Conservation (phyloP, 176 grass and related monocot genomes). For the Alloteropsis semialata region DNA sequence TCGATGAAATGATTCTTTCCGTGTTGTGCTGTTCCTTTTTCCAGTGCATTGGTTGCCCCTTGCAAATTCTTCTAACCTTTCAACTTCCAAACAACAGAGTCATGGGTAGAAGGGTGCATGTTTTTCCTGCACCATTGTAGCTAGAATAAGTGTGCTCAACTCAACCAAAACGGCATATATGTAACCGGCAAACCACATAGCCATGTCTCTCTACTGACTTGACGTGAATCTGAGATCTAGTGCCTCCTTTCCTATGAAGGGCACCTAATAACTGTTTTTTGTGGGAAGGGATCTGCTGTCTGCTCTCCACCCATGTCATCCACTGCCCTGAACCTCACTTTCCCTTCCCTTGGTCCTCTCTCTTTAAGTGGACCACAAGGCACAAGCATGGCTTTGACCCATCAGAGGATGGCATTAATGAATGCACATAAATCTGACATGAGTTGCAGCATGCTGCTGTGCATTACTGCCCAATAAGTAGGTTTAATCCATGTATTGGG, state of each 20-base stretch:
- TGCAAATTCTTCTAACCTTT: neutral
- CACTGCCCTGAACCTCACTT: neutral
- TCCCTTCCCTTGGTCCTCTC: neutral
- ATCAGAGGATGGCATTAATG: neutral
- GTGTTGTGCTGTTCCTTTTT: neutral
- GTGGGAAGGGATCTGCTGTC: neutral
- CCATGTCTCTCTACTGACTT: neutral
- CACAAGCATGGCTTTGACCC: neutral
- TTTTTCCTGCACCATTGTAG: neutral
- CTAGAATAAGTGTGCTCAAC: neutral
- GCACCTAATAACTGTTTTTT: neutral
- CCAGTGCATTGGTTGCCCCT: neutral
- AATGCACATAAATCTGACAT: neutral
- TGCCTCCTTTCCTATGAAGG: neutral
- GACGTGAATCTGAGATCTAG: neutral
- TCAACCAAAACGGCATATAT: neutral
- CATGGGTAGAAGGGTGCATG: neutral
- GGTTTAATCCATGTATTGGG: neutral
- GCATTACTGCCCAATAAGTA: neutral
- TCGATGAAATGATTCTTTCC: neutral
- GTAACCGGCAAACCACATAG: neutral
- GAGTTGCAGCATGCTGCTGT: neutral
- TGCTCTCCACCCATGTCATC: neutral
- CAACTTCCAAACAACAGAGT: neutral
- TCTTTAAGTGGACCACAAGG: neutral